Evolutionary conservation across 176 grass and related monocot genomes (phyloP), one percentile per base, ranked within the genome.

Genomic region (Zoysia japonica): DNA sequence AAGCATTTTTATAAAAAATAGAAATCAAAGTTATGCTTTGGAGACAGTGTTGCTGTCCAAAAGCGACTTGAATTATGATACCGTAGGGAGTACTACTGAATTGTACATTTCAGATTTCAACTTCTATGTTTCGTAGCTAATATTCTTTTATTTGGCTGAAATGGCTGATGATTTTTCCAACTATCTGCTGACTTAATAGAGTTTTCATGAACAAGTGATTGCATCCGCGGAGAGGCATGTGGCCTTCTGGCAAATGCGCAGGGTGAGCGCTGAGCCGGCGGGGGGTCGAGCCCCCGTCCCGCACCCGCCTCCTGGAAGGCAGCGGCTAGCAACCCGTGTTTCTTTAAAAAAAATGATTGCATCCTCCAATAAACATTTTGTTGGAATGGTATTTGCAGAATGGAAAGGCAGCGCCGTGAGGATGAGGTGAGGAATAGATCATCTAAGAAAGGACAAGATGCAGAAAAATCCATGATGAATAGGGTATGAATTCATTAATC

Each of bases 391-490:
- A 47, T 42, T 46, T 85, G 46, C 76, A 97, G 94, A 74, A 93
- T 97, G 85, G 94, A 97, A 79, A 93, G 89, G 68, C 94, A 93
- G 74, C 87, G 85, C 16, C 89, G 71, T 5, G 89, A 93, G 74
- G 91, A 97, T 40, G 94, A 97, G 82, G 28, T 93, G 37, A 97
- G 88, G 73, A 93, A 80, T 81, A 75, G 70, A 19, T 83, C 93
- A 79, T 93, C 91, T 41, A 97, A 93, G 84, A 93, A 91, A 83
- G 91, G 74, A 50, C 91, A 97, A 47, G 93, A 97, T 46, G 78
- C 93, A 78, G 90, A 97, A 28, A 77, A 90, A 52, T 71, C 91
- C 71, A 83, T 82, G 65, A 79, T 83, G 53, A 92, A 92, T 28
- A 93, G 80, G 85, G 93, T 96, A 80, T 64, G 70, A 41, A 76